Evolutionary conservation across 1,284 basidiomycete species (phyloP).

Genomic region (Fomes fomentarius): DNA sequence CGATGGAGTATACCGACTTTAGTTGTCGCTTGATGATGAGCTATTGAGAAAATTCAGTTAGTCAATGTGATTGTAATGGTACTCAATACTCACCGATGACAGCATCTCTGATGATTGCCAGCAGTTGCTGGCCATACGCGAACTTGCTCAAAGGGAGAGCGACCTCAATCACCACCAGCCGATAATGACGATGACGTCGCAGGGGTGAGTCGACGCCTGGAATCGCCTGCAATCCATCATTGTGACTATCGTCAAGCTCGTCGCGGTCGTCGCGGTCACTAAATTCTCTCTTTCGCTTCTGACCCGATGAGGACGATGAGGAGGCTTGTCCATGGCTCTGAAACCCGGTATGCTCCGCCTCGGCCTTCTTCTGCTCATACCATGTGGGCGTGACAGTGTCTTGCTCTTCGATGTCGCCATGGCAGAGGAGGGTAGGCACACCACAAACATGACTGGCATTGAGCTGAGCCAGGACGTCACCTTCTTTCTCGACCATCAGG

Average conservation of each 20-base stretch:
- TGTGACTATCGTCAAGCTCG: too few species aligned
- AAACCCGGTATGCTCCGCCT: neutral
- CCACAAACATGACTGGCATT: neutral
- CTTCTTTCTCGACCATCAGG: neutral
- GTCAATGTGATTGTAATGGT: neutral
- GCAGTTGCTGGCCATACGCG: neutral
- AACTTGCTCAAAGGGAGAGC: conserved; percentile 8
- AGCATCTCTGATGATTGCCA: neutral
- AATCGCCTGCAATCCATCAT: too few species aligned
- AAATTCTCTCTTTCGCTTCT: neutral
- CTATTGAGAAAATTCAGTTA: neutral
- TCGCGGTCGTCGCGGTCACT: neutral
- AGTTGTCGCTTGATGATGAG: neutral
- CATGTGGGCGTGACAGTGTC: neutral
- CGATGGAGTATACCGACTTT: neutral
- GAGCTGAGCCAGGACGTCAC: conserved; percentile 3
- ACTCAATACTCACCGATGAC: neutral
- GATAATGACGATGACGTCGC: conserved; percentile 11
- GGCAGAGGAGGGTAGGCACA: conserved; percentile 7
- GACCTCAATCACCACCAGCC: conserved; percentile 11
- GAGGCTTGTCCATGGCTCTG: neutral
- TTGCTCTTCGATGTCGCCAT: conserved; percentile 1
- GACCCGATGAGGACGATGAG: neutral
- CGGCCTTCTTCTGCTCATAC: neutral
- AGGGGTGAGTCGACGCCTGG: neutral